These are phyloP conservation scores for Stromatinia cepivora DNA, from an alignment of 2,329 filamentous ascomycete genomes.

Conservation along the genomic window DNA sequence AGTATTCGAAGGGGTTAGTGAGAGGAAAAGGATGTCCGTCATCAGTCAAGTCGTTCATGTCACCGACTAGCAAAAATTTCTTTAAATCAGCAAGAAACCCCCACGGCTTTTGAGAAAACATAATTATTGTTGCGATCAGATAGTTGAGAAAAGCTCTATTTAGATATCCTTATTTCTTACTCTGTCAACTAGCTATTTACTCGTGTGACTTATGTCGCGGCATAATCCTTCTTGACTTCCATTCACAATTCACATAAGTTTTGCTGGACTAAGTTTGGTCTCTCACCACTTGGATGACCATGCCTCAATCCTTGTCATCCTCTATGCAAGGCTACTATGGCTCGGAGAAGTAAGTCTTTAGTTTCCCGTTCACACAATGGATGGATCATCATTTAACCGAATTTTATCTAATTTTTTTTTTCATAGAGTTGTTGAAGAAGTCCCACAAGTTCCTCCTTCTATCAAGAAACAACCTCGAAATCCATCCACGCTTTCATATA, in stretches of 20 bases:
- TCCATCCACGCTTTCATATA: background rate
- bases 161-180: background rate
- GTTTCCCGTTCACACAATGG: background rate
- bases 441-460: background rate
- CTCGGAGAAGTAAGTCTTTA: constrained; percentile 16
- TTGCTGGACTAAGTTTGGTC: background rate
- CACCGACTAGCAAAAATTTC: background rate
- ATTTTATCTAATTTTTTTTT: background rate
- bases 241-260: background rate
- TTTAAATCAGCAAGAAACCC: constrained; percentile 1
- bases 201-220: background rate
- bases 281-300: background rate
- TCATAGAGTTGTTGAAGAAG: background rate
- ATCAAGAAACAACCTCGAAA: background rate
- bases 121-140: background rate
- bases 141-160: background rate
- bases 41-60: background rate
- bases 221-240: background rate
- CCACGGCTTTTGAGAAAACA: background rate
- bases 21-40: background rate
- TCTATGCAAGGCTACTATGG: constrained; percentile 21
- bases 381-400: background rate
- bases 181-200: background rate
- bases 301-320: constrained; percentile 23
- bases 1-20: background rate